Base-by-base conservation (phyloP, 257 asterid genomes). In the Solanum virginianum region DNA sequence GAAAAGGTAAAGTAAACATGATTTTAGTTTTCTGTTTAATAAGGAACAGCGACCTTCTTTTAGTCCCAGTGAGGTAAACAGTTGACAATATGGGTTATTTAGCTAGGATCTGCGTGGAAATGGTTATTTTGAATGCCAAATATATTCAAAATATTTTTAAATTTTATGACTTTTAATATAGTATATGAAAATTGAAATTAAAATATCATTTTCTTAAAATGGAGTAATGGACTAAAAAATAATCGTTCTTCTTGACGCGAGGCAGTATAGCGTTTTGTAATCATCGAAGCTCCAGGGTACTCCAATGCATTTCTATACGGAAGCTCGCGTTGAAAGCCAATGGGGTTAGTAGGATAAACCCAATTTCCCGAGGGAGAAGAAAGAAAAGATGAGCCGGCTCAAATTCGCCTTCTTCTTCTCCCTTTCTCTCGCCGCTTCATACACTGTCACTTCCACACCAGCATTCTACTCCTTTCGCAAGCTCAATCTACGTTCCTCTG, bases 351-450 rank as follows among this genome's bases (percentile, higher is more conserved):
- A 24, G 9, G 62, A 51, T 49, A 62, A 49, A 15, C 6, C 43
- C 43, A 14, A 47, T 24, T 75, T 49, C 51, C 43, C 2, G n/a
- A 71, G 22, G 82, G 82, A 77, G 82, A 24, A 75, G 56, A 22
- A 45, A 65, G 43, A 65, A 65, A 69, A 77, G 10, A 77, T 77
- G 82, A 51, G 22, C 6, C 87, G 84, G 5, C 87, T 92, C 86
- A 87, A 89, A 84, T 89, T 92, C 85, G 95, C 92, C 80, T 83
- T 92, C 60, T 69, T 92, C 87, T 84, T 92, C 87, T 92, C 97
- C 87, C 85, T 93, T 83, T 92, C 95, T 29, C 71, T 93, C 77
- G 93, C 93, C 86, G 87, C 90, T 26, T 71, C 85, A 7, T 83
- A 56, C 65, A 39, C 26, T 77, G 91, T 90, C 84, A 82, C 90